Conservation (phyloP, 305 asterid genomes). For the Fraxinus xanthoxyloides region DNA sequence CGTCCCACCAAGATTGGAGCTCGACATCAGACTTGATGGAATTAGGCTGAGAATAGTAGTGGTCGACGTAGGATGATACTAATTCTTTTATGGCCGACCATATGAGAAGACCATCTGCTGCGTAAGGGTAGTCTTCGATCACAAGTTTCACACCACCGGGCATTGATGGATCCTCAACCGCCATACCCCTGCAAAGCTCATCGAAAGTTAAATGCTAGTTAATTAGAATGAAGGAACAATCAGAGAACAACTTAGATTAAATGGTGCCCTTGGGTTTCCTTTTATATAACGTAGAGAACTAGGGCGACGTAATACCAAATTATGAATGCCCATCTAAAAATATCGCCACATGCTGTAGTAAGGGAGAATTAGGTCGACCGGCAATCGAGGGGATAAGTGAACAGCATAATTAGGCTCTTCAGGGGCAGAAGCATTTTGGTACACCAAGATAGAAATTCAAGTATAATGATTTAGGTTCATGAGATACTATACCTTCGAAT, state of each 20-base stretch:
- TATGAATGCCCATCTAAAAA: not conserved
- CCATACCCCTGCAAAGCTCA: constrained; percentile 59
- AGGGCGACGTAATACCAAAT: not conserved
- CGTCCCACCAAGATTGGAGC: constrained; percentile 87
- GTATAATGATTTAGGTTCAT: not conserved
- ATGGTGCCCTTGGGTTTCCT: not conserved
- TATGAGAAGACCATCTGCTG: constrained; percentile 82
- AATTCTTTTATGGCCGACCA: constrained; percentile 70
- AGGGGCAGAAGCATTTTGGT: not conserved
- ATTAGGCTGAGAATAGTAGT: constrained; percentile 51
- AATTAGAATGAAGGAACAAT: not conserved
- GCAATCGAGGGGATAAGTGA: not conserved
- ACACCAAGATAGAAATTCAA: not conserved
- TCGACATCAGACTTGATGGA: constrained; percentile 61
- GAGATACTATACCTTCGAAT: constrained; percentile 49
- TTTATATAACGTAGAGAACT: not conserved
- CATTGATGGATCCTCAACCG: constrained; percentile 68
- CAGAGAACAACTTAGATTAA: not conserved
- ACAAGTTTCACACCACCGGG: constrained; percentile 67
- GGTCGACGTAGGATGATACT: constrained; percentile 62
- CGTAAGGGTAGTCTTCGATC: constrained; percentile 85
- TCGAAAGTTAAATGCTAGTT: not conserved
- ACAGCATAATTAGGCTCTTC: not conserved
- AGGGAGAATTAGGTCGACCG: not conserved
- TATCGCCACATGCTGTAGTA: not conserved